Base-by-base conservation (phyloP, 2,329 filamentous ascomycete species). In the Thielaviopsis populi region DNA sequence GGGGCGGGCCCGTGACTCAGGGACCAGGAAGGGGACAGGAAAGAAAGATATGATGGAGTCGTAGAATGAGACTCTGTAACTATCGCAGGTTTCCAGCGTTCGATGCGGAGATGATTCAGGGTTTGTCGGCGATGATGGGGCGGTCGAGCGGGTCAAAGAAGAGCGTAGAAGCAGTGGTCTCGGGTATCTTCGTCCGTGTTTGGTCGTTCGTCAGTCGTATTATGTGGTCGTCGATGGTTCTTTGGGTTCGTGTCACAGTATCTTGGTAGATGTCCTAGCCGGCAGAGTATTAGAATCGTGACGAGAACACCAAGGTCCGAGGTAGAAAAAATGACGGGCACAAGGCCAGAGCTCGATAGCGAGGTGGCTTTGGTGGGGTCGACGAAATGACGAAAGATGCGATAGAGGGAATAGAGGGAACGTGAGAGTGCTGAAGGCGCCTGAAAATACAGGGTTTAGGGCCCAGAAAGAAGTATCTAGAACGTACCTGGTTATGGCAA, bases 321-420 rank as follows among this genome's bases (percentile, higher is more conserved):
- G 24, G 27, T n/a, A 37, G 27, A 40, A 33, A 41, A 59, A 37
- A 37, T 59, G 7, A 59, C 54, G 33, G 27, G 27, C 53, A 56
- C 10, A 19, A 37, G 53, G 24, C 24, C 53, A 56, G 53, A 56
- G 58, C 58, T 60, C 46, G 58, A 60, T 13, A n/a, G 58, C 17
- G 19, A 46, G 33, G 15, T 11, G 58, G 22, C 40, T 33, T 62
- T 54, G 61, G 61, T 41, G 61, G 48, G 43, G 61, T 54, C 43
- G n/a, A 43, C 10, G 19, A 62, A 42, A 54, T 53, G 43, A 54
- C 43, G 48, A 62, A 54, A 40, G 61, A 40, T 22, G 43, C 61
- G 48, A 62, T 62, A 37, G 46, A 54, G 46, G 15, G 24, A 59
- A 17, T n/a, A 19, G 30, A 54, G 43, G 11, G 46, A 48, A 37